These are phyloP conservation scores for Cicer pinnatifidum DNA, from an alignment of 306 rosid genomes.

Conservation along the genomic window DNA sequence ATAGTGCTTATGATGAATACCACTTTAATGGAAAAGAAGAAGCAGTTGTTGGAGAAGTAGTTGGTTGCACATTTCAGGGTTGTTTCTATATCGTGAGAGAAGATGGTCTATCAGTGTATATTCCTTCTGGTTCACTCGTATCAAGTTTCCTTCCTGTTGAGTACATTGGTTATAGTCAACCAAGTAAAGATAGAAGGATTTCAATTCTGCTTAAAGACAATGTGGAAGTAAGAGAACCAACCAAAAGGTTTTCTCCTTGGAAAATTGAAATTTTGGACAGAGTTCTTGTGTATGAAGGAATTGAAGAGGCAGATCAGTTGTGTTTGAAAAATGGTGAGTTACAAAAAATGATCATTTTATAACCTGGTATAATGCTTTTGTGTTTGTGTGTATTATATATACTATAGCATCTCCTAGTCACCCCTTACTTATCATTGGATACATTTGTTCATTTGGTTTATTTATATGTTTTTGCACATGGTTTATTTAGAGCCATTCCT, in stretches of 20 bases:
- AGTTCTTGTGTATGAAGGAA: slow-evolving; percentile 81
- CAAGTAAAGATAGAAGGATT: slow-evolving; percentile 50
- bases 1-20: slow-evolving; percentile 46
- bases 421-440: slow-evolving; percentile 27
- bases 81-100: slow-evolving; percentile 81
- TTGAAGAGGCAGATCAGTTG: slow-evolving; percentile 74
- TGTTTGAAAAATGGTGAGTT: slow-evolving; percentile 89
- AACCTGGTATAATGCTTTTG: slow-evolving; percentile 14
- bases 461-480: slow-evolving; percentile 23
- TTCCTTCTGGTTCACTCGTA: slow-evolving; percentile 73
- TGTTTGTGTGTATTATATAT: background rate
- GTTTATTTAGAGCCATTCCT: slow-evolving; percentile 30
- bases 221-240: slow-evolving; percentile 55
- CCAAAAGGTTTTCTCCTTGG: slow-evolving; percentile 64
- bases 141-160: slow-evolving; percentile 70
- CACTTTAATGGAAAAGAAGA: slow-evolving; percentile 58
- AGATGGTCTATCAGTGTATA: slow-evolving; percentile 74
- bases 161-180: slow-evolving; percentile 60
- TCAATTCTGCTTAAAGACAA: slow-evolving; percentile 53
- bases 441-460: slow-evolving; percentile 25
- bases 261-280: slow-evolving; percentile 84
- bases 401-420: slow-evolving; percentile 11
- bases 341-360: slow-evolving; percentile 11
- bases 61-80: slow-evolving; percentile 86
- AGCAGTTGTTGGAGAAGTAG: slow-evolving; percentile 69